Percentiles rank a stretch among this genome's conserved stretches.
Conservation (phyloP, 164 flowering plant species). For the Platanus orientalis region DNA sequence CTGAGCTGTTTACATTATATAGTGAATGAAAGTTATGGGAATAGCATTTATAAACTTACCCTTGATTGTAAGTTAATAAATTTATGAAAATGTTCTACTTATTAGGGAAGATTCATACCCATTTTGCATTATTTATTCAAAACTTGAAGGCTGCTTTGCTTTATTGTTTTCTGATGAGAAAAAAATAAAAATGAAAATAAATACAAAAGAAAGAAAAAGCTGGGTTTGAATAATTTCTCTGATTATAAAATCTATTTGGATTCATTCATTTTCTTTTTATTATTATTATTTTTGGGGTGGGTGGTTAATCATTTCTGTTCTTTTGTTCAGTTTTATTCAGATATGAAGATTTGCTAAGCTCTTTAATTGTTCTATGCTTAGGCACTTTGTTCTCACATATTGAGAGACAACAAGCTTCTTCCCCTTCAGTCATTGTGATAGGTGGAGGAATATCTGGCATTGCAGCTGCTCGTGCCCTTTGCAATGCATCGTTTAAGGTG, state of each 20-base stretch:
- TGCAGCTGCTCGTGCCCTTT: conserved; percentile 72
- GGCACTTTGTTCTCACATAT: conserved; percentile 35
- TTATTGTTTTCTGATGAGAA: too few species aligned
- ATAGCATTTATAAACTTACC: too few species aligned
- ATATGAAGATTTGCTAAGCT: background rate
- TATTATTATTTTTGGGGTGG: too few species aligned
- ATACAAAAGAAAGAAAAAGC: too few species aligned
- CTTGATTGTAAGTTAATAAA: too few species aligned
- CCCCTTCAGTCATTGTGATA: conserved; percentile 80
- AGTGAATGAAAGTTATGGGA: too few species aligned
- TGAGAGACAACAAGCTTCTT: conserved; percentile 33
- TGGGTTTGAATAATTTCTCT: background rate
- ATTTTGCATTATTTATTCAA: too few species aligned
- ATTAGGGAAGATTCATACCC: too few species aligned
- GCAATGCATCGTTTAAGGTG: conserved; percentile 71
- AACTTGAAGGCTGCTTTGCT: too few species aligned
- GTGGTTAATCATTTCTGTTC: background rate
- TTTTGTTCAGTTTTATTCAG: background rate
- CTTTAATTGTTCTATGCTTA: conserved; percentile 14
- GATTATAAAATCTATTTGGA: background rate
- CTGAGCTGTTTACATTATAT: too few species aligned
- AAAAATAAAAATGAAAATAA: too few species aligned
- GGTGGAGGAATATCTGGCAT: conserved; percentile 92
- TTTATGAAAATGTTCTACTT: too few species aligned
- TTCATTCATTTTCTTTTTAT: background rate